phyloP scores from a whole-genome alignment of 2,329 filamentous ascomycete species.

The Diaporthe aspalathi region DNA sequence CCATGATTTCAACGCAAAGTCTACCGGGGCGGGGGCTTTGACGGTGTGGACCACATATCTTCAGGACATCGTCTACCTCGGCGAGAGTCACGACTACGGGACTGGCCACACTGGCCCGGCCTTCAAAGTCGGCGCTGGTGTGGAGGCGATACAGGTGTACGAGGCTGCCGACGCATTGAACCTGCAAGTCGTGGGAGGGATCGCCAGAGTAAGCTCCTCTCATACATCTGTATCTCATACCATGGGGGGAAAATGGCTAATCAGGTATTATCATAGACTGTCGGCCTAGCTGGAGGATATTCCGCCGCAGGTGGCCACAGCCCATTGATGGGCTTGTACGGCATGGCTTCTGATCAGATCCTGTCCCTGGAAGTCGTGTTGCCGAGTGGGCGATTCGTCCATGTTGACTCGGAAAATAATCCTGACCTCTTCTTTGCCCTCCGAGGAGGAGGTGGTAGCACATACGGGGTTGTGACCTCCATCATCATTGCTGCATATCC shows the following conservation, averaged over 20 bases:
- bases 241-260: background rate
- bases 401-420: constrained; percentile 53
- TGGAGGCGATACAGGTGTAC: constrained; percentile 64
- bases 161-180: constrained; percentile 59
- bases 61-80: constrained; percentile 42
- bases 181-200: constrained; percentile 63
- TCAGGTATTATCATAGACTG: constrained; percentile 48
- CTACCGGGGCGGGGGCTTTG: constrained; percentile 51
- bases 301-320: constrained; percentile 65
- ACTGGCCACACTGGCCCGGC: constrained; percentile 51
- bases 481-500: constrained; percentile 43
- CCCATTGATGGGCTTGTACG: constrained; percentile 60
- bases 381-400: constrained; percentile 56
- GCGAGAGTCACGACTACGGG: constrained; percentile 35
- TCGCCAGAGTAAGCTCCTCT: constrained; percentile 49
- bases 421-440: constrained; percentile 63
- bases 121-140: constrained; percentile 65
- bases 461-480: constrained; percentile 52
- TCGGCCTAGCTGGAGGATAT: constrained; percentile 63
- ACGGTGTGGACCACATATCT: constrained; percentile 50
- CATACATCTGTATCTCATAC: accelerated
- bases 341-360: constrained; percentile 63
- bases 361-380: constrained; percentile 61
- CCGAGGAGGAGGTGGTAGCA: constrained; percentile 57
- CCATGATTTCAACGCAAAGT: constrained; percentile 60